phyloP scores from a whole-genome alignment of 2,329 filamentous ascomycete species.

The Cladosporium sp. region DNA sequence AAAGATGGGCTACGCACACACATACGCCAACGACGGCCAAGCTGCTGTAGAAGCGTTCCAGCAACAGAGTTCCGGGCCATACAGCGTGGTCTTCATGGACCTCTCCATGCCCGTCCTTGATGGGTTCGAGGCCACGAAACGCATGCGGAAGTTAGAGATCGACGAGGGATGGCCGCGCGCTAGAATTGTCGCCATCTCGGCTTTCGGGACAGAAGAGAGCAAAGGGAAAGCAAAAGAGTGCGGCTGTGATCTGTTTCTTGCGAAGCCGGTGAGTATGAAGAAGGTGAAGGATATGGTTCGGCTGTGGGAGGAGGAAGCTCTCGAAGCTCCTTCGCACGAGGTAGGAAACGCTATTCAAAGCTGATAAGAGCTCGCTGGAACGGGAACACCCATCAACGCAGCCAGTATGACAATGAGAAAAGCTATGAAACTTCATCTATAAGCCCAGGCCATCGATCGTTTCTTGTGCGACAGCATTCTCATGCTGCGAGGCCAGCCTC shows the following conservation, averaged over 20 bases:
- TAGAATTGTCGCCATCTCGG: constrained; percentile 19
- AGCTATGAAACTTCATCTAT: too few relatives aligned
- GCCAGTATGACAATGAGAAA: too few relatives aligned
- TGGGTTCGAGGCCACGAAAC: constrained; percentile 18
- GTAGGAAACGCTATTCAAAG: too few relatives aligned
- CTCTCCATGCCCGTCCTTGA: constrained; percentile 23
- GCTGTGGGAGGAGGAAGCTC: not conserved
- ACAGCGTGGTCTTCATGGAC: constrained; percentile 43
- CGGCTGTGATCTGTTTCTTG: constrained; percentile 28
- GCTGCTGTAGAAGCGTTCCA: constrained; percentile 39
- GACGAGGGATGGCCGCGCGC: not conserved
- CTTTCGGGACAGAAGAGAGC: constrained; percentile 12
- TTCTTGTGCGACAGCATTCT: too few relatives aligned
- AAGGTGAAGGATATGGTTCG: not conserved
- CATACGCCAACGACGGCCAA: constrained; percentile 37
- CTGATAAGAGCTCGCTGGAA: too few relatives aligned
- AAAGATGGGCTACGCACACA: constrained; percentile 30
- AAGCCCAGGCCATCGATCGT: too few relatives aligned
- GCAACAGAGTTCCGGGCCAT: constrained; percentile 13
- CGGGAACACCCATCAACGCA: too few relatives aligned
- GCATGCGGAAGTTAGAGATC: constrained; percentile 16
- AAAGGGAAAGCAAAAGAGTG: constrained; percentile 23
- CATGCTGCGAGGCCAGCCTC: too few relatives aligned
- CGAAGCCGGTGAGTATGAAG: constrained; percentile 19
- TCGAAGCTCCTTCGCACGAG: too few relatives aligned